Percentiles rank a stretch among this genome's conserved stretches.
These are phyloP conservation scores for Pisolithus microcarpus DNA, from an alignment of 768 basidiomycete genomes.

Conservation along the genomic window DNA sequence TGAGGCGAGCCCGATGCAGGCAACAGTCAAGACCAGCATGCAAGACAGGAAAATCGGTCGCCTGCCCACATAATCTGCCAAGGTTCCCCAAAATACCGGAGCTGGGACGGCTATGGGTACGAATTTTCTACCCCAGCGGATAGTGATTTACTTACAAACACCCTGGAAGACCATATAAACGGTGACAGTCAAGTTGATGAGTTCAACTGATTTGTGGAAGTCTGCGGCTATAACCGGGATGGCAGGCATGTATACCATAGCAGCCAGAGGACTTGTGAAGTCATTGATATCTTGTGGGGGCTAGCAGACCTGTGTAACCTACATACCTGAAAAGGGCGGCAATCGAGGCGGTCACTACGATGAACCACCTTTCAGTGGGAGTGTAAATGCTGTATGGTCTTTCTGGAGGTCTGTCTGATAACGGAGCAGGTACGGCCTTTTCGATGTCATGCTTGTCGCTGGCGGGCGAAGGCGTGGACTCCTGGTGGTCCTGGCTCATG, in stretches of 20 bases:
- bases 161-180: constrained; percentile 43
- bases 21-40: constrained; percentile 51
- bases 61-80: constrained; percentile 61
- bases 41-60: constrained; percentile 61
- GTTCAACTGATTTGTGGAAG: constrained; percentile 55
- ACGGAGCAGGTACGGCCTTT: not conserved
- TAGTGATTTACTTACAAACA: constrained; percentile 28
- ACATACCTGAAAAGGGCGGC: constrained; percentile 54
- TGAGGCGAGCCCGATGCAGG: constrained; percentile 62
- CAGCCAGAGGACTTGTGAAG: constrained; percentile 50
- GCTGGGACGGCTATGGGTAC: constrained; percentile 27
- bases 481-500: not conserved
- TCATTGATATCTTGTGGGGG: not conserved
- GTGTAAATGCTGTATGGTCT: constrained; percentile 41
- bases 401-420: not conserved
- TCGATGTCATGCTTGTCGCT: not conserved
- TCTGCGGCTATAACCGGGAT: constrained; percentile 54
- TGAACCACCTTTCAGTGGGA: constrained; percentile 52
- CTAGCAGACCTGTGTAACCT: not conserved
- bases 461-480: not conserved
- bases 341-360: constrained; percentile 48
- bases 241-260: constrained; percentile 71
- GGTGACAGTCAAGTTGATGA: constrained; percentile 72
- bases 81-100: constrained; percentile 53
- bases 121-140: not conserved